Conservation (phyloP, 2,329 filamentous ascomycete genomes). For the Penicillium sp. region DNA sequence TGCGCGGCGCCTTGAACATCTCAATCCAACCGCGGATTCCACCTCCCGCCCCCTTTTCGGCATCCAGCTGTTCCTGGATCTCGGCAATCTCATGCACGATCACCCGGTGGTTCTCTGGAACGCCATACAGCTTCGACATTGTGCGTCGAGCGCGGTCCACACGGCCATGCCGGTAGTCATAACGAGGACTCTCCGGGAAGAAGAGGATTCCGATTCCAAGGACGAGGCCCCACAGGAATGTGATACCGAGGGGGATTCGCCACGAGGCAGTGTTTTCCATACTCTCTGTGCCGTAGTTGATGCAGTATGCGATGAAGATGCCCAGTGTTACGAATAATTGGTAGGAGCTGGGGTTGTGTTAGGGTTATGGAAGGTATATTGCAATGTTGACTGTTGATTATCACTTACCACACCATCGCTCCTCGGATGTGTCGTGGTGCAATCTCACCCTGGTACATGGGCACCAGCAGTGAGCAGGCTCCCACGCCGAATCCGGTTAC, state of each 20-base stretch:
- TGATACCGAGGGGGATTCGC: slow-evolving; percentile 48
- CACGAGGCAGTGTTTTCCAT: slow-evolving; percentile 38
- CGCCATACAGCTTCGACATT: slow-evolving; percentile 48
- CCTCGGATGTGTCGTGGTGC: slow-evolving; percentile 41
- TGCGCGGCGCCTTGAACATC: slow-evolving; percentile 39
- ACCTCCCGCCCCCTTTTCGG: slow-evolving; percentile 33
- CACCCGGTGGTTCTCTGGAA: slow-evolving; percentile 46
- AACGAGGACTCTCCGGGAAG: slow-evolving; percentile 50
- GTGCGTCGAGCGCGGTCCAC: slow-evolving; percentile 45
- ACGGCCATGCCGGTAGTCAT: slow-evolving; percentile 49
- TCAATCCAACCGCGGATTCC: slow-evolving; percentile 34
- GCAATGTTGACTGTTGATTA: neutral
- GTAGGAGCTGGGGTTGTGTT: slow-evolving; percentile 31
- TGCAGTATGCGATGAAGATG: slow-evolving; percentile 41
- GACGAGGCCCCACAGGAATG: slow-evolving; percentile 49
- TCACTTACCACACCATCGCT: slow-evolving; percentile 33
- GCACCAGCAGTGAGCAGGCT: slow-evolving; percentile 37
- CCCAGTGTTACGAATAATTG: slow-evolving; percentile 43
- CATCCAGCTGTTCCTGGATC: slow-evolving; percentile 50
- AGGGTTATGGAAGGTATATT: neutral
- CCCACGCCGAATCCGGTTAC: slow-evolving; percentile 40
- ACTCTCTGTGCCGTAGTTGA: slow-evolving; percentile 39
- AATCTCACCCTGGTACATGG: slow-evolving; percentile 42
- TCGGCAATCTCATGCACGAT: slow-evolving; percentile 49
- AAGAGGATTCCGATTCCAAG: slow-evolving; percentile 48